Evolutionary conservation across 805 yeast genomes (phyloP).

Genomic region (Debaryomyces prosopidis): DNA sequence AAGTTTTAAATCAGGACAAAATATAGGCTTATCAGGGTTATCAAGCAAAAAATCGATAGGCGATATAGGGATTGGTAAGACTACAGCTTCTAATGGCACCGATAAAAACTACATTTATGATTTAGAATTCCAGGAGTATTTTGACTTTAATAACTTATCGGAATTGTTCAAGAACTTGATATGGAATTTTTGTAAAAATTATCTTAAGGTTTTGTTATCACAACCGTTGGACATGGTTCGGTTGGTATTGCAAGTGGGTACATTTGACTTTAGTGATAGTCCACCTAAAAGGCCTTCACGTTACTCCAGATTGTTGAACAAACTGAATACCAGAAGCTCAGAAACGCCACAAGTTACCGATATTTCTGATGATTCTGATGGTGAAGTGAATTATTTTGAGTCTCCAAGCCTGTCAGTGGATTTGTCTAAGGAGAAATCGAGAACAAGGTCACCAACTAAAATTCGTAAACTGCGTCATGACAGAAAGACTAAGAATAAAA

Average conservation of each 20-base stretch:
- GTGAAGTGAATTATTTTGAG: slow-evolving; percentile 40
- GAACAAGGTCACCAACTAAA: neutral
- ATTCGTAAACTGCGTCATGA: neutral
- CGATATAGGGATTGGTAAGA: slow-evolving; percentile 18
- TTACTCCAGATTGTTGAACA: slow-evolving; percentile 13
- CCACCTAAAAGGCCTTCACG: slow-evolving; percentile 11
- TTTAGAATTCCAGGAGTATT: slow-evolving; percentile 65
- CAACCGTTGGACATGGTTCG: slow-evolving; percentile 91
- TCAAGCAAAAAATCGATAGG: slow-evolving; percentile 13
- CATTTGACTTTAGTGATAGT: slow-evolving; percentile 37
- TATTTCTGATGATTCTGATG: slow-evolving; percentile 14
- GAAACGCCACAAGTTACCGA: neutral
- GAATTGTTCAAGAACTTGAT: slow-evolving; percentile 59
- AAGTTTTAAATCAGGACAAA: slow-evolving; percentile 14
- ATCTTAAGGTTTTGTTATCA: slow-evolving; percentile 64
- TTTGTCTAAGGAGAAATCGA: neutral
- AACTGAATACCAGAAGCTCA: slow-evolving; percentile 7
- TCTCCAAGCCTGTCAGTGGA: slow-evolving; percentile 6
- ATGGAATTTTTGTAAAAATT: slow-evolving; percentile 64
- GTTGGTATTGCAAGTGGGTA: slow-evolving; percentile 78
- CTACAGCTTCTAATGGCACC: slow-evolving; percentile 1
- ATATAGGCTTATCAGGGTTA: slow-evolving; percentile 14
- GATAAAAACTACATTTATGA: slow-evolving; percentile 52
- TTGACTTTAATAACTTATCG: slow-evolving; percentile 57
- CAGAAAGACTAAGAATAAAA: slow-evolving; percentile 3